Conservation (phyloP, 352 stramenopile species). For the Aphanomyces invadans region DNA sequence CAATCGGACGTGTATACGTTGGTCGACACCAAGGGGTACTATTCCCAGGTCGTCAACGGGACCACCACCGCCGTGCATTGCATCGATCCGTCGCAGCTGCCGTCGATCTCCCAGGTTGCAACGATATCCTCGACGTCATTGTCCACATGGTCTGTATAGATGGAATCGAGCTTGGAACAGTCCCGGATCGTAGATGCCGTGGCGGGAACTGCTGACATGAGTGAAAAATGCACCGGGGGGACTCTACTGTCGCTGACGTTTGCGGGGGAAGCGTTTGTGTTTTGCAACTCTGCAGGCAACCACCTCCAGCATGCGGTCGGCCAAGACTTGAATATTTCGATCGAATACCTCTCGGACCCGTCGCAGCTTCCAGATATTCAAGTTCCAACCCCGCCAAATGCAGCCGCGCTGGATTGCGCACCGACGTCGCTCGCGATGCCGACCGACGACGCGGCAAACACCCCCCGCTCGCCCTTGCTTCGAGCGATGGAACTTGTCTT, state of each 20-base stretch:
- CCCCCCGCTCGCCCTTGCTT: not conserved
- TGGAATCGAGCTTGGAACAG: not conserved
- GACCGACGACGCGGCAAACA: not conserved
- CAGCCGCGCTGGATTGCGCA: not conserved
- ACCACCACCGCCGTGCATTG: not conserved
- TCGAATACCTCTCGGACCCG: constrained; percentile 8
- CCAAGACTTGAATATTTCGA: not conserved
- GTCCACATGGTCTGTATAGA: constrained; percentile 3
- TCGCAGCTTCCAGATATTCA: not conserved
- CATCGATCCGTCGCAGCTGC: not conserved
- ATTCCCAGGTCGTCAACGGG: not conserved
- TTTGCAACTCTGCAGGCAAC: constrained; percentile 29
- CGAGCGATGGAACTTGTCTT: not conserved
- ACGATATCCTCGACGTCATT: not conserved
- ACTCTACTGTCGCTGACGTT: constrained; percentile 39
- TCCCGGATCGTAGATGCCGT: not conserved
- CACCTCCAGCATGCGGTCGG: not conserved
- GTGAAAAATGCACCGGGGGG: constrained; percentile 33
- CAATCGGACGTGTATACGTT: not conserved
- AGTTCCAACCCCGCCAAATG: not conserved
- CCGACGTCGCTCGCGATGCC: not conserved
- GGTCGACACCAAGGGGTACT: not conserved
- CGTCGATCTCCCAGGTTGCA: not conserved
- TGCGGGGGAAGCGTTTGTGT: constrained; percentile 36
- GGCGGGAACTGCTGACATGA: constrained; percentile 28